Conservation (phyloP, 2,329 filamentous ascomycete genomes). For the Fusarium annulatum region DNA sequence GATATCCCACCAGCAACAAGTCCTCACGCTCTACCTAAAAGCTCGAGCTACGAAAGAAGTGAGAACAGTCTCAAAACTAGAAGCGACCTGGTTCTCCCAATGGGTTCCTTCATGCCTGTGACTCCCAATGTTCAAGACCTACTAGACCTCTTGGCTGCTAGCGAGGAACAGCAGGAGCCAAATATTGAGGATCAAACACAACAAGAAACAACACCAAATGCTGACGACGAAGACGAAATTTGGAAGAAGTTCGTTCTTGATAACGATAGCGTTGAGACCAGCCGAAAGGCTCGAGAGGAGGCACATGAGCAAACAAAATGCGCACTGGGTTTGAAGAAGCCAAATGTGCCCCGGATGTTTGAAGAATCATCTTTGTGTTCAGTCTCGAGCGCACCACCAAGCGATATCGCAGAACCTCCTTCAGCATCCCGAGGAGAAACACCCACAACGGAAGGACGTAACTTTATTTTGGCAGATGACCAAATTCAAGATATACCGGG, state of each 20-base stretch:
- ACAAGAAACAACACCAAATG: not conserved
- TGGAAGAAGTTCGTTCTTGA: conserved; percentile 48
- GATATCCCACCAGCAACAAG: not conserved
- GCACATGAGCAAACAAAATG: conserved; percentile 36
- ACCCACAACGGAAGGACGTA: not conserved
- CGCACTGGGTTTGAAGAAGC: conserved; percentile 11
- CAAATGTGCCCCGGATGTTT: not conserved
- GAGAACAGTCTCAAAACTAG: not conserved
- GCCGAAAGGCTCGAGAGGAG: conserved; percentile 34
- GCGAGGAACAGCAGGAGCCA: not conserved
- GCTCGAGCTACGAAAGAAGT: not conserved
- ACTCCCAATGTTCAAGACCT: conserved; percentile 31
- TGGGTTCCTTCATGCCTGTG: not conserved
- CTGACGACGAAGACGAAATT: conserved; percentile 45
- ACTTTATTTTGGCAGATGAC: not conserved
- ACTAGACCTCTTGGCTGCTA: conserved; percentile 35
- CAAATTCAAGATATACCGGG: not conserved
- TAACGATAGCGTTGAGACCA: conserved; percentile 33
- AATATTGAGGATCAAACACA: not conserved
- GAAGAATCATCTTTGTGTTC: conserved; percentile 24
- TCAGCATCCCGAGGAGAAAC: conserved; percentile 24
- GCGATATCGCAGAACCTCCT: conserved; percentile 35
- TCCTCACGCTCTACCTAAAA: not conserved
- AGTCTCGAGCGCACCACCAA: not conserved
- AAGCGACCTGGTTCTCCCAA: conserved; percentile 9